Base-by-base conservation (phyloP, 352 stramenopile genomes). In the Phytophthora pini region DNA sequence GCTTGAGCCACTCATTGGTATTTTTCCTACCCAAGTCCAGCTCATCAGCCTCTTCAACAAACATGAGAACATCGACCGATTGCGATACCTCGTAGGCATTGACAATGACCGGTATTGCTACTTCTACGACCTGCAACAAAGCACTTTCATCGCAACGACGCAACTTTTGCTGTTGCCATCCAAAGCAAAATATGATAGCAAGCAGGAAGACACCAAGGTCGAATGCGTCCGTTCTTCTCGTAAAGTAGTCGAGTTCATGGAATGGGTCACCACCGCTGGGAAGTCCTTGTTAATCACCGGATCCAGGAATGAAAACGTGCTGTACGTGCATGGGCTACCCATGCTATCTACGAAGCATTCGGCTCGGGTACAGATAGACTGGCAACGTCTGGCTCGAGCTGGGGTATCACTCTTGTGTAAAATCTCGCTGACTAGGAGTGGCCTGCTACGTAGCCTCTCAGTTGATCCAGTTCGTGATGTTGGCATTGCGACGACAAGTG, bases 271-370 rank as follows among this genome's bases (percentile, higher is more conserved):
- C 38, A 39, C 52, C 11, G 24, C 46, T 50, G 68, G 52, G 6
- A 75, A 74, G 20, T 76, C 71, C 9, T 32, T 75, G 10, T 22
- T 87, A 9, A 60, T 84, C 7, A 65, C 70, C 13, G 75, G 63
- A 4, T 77, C 68, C 5, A 69, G 17, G 39, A 11, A 15, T 2
- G 66, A 77, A 20, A 50, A 24, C 10, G 40, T 62, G 6, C 20
- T 92, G 9, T 71, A 61, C 8, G 70, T 90, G 4, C 79, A 89
- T 57, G 44, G 67, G 6, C 62, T 90, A 2, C 80, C 81, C 8
- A 77, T 82, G 52, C 40, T 75, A 60, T 51, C 54, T 20, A 52
- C 71, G 53, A 68, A 73, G 27, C n/a, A 69, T 41, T 69, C 71
- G 11, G 34, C 61, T 22, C 51, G 56, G 4, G 50, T 70, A 1